Evolutionary conservation across 2,329 filamentous ascomycete genomes (phyloP), one percentile per base, ranked within the genome.

Genomic region (Talaromyces sp.): DNA sequence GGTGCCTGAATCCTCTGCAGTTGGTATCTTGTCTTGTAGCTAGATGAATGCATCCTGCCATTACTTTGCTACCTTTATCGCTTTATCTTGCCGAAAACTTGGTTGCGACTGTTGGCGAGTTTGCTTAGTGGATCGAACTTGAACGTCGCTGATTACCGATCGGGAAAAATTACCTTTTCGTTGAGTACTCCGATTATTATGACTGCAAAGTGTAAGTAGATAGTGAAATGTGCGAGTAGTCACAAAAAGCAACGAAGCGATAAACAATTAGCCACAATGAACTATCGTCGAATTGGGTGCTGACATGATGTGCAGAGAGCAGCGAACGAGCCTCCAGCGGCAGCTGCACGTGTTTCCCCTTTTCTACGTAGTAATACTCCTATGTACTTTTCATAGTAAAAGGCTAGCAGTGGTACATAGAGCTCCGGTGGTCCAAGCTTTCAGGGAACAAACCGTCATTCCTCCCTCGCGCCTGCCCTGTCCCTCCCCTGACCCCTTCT

Each of bases 361-460:
- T 13, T 13, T 37, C 35, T 8, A 37, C 35, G 27, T 31, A 22
- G 22, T 22, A 2, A 22, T 22, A 22, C 22, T 22, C 22, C 22
- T 22, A 31, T 31, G 27, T 31, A 31, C 27, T 31, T 31, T 31
- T 31, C 8, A 31, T 31, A 31, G 27, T 31, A 31, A 6, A 31
- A 31, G 5, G 27, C 27, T 31, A 31, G 27, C 27, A 31, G 27
- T 31, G 27, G 27, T 31, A 31, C 27, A 31, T 31, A 31, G 45
- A 49, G 39, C 61, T 49, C 35, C 7, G 27, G 37, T 22, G 50
- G 61, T 35, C 61, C 61, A 63, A 63, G 61, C 61, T 63, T 19
- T 52, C 39, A 25, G 10, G 50, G 31, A 56, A 56, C 37, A 37
- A 17, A 4, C 50, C 52, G 52, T 37, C 66, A 63, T 67, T 69